Conservation (phyloP, 2,329 filamentous ascomycete genomes). For the Aureobasidium sp. region DNA sequence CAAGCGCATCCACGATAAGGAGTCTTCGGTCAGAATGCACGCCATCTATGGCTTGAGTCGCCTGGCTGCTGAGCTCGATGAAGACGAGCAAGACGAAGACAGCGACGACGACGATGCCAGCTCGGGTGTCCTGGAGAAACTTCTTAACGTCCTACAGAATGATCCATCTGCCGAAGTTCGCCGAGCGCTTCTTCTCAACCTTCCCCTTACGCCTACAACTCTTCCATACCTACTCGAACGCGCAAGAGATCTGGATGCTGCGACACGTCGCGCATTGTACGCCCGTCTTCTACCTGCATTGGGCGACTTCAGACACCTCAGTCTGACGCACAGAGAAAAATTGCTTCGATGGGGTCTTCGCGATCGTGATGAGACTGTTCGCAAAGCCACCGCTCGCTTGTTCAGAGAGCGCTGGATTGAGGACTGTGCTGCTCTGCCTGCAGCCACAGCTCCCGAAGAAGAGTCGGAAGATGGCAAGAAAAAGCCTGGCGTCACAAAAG, state of each 20-base stretch:
- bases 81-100: slow-evolving; percentile 55
- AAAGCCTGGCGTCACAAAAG: slow-evolving; percentile 36
- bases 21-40: slow-evolving; percentile 84
- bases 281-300: slow-evolving; percentile 77
- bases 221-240: slow-evolving; percentile 84
- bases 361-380: slow-evolving; percentile 88
- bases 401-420: slow-evolving; percentile 98
- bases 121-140: slow-evolving; percentile 68
- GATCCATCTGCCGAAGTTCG: slow-evolving; percentile 92
- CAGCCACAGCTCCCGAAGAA: slow-evolving; percentile 47
- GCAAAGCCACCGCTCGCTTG: slow-evolving; percentile 80
- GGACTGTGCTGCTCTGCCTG: slow-evolving; percentile 68
- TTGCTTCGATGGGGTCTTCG: slow-evolving; percentile 88
- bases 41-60: slow-evolving; percentile 85
- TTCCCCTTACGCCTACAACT: slow-evolving; percentile 77
- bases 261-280: slow-evolving; percentile 79
- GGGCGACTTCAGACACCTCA: slow-evolving; percentile 90
- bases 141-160: slow-evolving; percentile 83
- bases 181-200: slow-evolving; percentile 76
- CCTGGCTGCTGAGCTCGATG: slow-evolving; percentile 64
- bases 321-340: slow-evolving; percentile 90
- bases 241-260: slow-evolving; percentile 78
- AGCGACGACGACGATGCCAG: slow-evolving; percentile 58
- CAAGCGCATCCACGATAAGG: slow-evolving; percentile 86
- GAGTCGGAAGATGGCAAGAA: slow-evolving; percentile 45